These are phyloP conservation scores for Triticum monococcum DNA, from an alignment of 176 grass and related monocot genomes.

Conservation along the genomic window DNA sequence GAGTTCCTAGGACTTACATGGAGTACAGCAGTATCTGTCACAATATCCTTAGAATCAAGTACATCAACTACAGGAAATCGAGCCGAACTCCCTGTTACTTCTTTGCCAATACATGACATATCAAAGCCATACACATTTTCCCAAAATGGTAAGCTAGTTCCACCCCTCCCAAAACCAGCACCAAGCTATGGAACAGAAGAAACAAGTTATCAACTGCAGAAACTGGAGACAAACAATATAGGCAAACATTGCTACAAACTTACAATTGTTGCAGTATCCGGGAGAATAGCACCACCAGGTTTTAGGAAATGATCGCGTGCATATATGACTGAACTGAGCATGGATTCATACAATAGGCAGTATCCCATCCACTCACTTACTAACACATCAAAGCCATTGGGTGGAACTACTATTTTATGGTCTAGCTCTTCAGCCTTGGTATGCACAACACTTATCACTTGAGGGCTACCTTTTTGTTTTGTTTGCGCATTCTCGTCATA, in stretches of 20 bases:
- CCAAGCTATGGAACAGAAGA: constrained; percentile 50
- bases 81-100: constrained; percentile 62
- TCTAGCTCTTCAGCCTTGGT: constrained; percentile 89
- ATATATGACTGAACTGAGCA: constrained; percentile 94
- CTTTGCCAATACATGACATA: constrained; percentile 90
- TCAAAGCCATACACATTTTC: constrained; percentile 92
- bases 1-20: constrained; percentile 52
- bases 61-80: constrained; percentile 71
- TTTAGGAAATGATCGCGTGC: constrained; percentile 91
- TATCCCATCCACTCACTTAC: constrained; percentile 99
- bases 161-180: constrained; percentile 93
- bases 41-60: constrained; percentile 59
- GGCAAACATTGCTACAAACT: constrained; percentile 23
- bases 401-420: constrained; percentile 54
- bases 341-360: constrained; percentile 90
- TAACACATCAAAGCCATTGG: constrained; percentile 71
- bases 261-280: constrained; percentile 89
- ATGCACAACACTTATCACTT: constrained; percentile 70
- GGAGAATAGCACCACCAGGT: constrained; percentile 87
- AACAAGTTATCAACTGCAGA: constrained; percentile 20
- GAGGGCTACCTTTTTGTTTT: constrained; percentile 12
- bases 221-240: constrained; percentile 13
- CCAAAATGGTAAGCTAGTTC: constrained; percentile 90
- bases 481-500: constrained; percentile 25
- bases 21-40: constrained; percentile 70